Conservation (phyloP, 2,329 filamentous ascomycete genomes). For the Colletotrichum costaricense region DNA sequence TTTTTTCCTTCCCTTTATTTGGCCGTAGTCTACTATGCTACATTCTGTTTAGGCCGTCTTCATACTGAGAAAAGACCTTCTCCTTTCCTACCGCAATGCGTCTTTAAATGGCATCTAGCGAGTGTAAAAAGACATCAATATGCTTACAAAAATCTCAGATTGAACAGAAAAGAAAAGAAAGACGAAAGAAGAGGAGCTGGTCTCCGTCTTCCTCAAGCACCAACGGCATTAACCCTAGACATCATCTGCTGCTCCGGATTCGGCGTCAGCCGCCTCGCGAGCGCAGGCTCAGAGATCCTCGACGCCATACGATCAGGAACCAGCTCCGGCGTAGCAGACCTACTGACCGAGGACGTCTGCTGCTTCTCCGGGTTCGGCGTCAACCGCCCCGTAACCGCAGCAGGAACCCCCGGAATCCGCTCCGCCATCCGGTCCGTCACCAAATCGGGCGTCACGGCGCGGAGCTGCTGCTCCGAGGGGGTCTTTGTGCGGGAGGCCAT, state of each 20-base stretch:
- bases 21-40: conserved; percentile 16
- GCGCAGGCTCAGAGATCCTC: conserved; percentile 57
- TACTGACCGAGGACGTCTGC: conserved; percentile 8
- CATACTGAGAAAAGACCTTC: too few species aligned
- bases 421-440: conserved; percentile 60
- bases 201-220: conserved; percentile 35
- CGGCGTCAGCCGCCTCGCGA: conserved; percentile 58
- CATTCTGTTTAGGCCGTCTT: not conserved
- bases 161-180: too few species aligned
- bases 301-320: conserved; percentile 58
- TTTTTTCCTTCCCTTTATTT: not conserved
- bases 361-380: conserved; percentile 61
- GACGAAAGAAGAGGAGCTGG: not conserved
- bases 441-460: conserved; percentile 64
- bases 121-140: not conserved
- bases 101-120: not conserved
- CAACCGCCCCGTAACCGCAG: conserved; percentile 52
- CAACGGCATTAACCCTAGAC: conserved; percentile 41
- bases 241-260: conserved; percentile 57
- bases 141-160: too few species aligned
- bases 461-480: conserved; percentile 55
- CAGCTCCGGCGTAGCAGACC: conserved; percentile 65
- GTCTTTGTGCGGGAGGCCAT: conserved; percentile 32
- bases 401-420: conserved; percentile 57
- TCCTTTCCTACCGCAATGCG: not conserved